Evolutionary conservation across 2,329 filamentous ascomycete genomes (phyloP).

Genomic region (Endoconidiophora laricicola): DNA sequence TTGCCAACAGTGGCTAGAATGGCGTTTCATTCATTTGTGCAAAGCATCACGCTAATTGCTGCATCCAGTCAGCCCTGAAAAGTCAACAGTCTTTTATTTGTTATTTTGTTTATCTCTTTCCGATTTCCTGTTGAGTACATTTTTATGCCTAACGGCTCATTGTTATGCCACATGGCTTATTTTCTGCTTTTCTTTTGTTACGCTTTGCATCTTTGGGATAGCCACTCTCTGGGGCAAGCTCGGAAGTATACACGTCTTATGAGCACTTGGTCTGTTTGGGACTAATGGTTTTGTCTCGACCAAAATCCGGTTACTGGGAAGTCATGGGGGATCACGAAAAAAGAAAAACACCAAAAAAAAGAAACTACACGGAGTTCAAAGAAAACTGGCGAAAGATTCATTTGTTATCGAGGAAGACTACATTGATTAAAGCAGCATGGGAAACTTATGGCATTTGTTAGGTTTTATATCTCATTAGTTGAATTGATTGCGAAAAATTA

Average conservation of each 20-base stretch:
- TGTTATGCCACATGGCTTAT: background rate
- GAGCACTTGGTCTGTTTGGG: background rate
- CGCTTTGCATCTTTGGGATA: constrained; percentile 1
- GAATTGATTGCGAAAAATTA: background rate
- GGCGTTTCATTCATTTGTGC: too few relatives aligned
- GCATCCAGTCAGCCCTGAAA: background rate
- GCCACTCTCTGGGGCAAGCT: background rate
- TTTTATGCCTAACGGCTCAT: too few relatives aligned
- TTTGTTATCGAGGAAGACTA: background rate
- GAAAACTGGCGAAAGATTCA: background rate
- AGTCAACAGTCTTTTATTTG: background rate
- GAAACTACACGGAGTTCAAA: background rate
- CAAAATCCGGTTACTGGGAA: too few relatives aligned
- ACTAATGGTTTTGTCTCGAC: too few relatives aligned
- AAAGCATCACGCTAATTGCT: too few relatives aligned
- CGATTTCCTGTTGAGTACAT: background rate
- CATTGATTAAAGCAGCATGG: background rate
- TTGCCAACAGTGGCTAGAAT: too few relatives aligned
- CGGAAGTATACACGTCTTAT: background rate
- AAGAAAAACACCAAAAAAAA: constrained; percentile 1
- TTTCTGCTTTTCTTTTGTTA: constrained; percentile 3
- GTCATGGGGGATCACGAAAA: background rate
- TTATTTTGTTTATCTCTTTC: constrained; percentile 4
- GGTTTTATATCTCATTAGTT: constrained; percentile 4
- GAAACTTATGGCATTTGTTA: constrained; percentile 8